These are phyloP conservation scores for Nemania bipapillata DNA, from an alignment of 2,329 filamentous ascomycete species.

Conservation along the genomic window DNA sequence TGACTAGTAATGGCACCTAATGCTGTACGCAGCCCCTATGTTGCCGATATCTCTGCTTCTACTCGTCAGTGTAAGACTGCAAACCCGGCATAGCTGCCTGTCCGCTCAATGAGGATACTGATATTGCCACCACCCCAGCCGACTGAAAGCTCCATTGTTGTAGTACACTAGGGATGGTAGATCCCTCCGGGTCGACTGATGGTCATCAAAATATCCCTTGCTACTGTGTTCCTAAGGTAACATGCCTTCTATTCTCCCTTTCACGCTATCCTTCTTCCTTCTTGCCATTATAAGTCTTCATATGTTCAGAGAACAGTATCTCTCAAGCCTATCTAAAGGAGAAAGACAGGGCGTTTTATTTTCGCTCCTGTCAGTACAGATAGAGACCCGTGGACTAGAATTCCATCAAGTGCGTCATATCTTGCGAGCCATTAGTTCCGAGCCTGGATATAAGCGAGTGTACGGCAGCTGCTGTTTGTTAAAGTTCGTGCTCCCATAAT, in stretches of 20 bases:
- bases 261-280: not conserved
- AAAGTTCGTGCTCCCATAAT: not conserved
- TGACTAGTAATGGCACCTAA: not conserved
- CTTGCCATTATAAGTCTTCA: not conserved
- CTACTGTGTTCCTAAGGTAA: not conserved
- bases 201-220: not conserved
- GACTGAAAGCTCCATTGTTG: not conserved
- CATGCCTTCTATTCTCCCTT: not conserved
- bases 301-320: not conserved
- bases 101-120: not conserved
- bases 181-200: not conserved
- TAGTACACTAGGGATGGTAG: not conserved
- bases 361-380: not conserved
- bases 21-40: not conserved
- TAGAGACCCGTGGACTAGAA: not conserved
- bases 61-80: not conserved
- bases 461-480: not conserved
- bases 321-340: no score
- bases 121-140: not conserved
- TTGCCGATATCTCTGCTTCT: not conserved
- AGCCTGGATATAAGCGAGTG: not conserved
- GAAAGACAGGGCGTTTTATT: not conserved
- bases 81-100: not conserved
- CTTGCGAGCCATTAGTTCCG: not conserved
- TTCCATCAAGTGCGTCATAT: not conserved